These are phyloP conservation scores for Leishmania aethiopica DNA, from an alignment of 208 protist species.

Conservation along the genomic window DNA sequence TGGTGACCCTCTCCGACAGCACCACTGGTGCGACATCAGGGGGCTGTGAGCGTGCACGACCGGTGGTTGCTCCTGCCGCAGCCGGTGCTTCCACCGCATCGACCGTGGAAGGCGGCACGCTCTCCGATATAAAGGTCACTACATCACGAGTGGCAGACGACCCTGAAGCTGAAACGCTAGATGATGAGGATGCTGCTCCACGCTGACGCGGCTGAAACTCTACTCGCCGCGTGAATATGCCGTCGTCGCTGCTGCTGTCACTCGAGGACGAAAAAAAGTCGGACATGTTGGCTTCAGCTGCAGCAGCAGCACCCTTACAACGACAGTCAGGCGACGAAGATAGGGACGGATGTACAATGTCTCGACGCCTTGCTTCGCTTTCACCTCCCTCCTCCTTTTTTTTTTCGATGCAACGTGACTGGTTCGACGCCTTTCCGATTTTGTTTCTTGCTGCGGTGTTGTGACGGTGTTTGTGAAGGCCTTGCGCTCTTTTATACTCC, in stretches of 20 bases:
- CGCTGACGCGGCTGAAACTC: slow-evolving; percentile 9
- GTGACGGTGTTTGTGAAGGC: not conserved
- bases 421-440: too few species aligned
- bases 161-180: not conserved
- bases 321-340: not conserved
- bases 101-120: not conserved
- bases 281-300: slow-evolving; percentile 12
- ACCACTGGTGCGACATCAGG: not conserved
- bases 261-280: not conserved
- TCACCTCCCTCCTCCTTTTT: not conserved
- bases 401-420: too few species aligned
- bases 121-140: not conserved
- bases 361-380: not conserved
- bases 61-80: not conserved
- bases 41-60: not conserved
- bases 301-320: not conserved
- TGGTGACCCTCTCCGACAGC: not conserved
- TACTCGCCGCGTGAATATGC: slow-evolving; percentile 29
- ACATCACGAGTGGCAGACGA: not conserved
- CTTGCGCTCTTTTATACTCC: not conserved
- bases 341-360: not conserved
- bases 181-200: not conserved
- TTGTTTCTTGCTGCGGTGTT: not conserved
- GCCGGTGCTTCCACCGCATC: not conserved
- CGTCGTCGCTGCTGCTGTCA: slow-evolving; percentile 27